Evolutionary conservation across 192 early-diverging fungal species (phyloP).

Genomic region (Podila horticola): DNA sequence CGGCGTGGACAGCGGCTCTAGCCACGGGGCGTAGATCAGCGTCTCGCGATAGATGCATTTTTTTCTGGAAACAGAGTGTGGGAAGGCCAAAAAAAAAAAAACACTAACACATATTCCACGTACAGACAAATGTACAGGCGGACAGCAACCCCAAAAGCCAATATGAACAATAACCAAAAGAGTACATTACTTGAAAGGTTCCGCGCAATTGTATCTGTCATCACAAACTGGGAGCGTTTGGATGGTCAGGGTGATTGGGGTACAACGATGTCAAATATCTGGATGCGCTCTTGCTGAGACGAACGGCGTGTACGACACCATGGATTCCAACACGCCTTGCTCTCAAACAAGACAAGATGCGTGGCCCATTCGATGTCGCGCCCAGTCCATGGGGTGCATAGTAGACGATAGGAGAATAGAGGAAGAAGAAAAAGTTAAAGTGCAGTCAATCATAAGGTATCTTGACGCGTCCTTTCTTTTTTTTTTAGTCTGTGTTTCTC

Average conservation of each 20-base stretch:
- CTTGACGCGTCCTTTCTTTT: constrained; percentile 18
- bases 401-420: neutral
- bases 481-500: neutral
- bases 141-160: neutral
- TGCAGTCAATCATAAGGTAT: constrained; percentile 22
- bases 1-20: too few relatives aligned
- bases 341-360: neutral
- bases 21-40: too few relatives aligned
- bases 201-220: neutral
- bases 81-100: too few relatives aligned
- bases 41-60: too few relatives aligned
- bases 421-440: neutral
- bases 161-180: neutral
- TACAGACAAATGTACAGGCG: neutral
- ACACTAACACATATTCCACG: neutral
- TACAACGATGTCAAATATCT: neutral
- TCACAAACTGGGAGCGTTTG: neutral
- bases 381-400: neutral
- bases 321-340: constrained; percentile 3
- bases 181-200: neutral
- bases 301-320: neutral
- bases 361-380: constrained; percentile 3
- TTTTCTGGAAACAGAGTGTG: too few relatives aligned
- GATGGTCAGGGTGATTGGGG: neutral
- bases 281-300: neutral